phyloP scores from a whole-genome alignment of 495 filamentous ascomycete genomes.

The Aspergillus nidulans region DNA sequence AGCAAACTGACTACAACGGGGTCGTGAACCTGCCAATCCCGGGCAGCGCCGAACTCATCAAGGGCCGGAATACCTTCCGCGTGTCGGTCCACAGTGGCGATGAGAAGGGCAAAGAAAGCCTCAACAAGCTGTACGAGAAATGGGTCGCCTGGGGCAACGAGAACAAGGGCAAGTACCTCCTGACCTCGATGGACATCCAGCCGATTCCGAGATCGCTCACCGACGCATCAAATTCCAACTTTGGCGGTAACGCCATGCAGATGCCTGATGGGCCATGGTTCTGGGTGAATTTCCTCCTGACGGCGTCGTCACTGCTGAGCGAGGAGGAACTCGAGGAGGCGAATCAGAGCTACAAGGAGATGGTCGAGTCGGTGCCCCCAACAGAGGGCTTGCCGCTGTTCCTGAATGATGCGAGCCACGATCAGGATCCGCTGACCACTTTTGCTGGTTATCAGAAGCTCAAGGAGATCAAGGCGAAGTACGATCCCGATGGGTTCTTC shows the following conservation, averaged over 20 bases:
- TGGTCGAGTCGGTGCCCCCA: not conserved
- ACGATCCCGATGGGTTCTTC: constrained; percentile 9
- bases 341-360: constrained; percentile 1
- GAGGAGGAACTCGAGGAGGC: not conserved
- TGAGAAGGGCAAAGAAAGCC: not conserved
- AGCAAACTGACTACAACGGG: not conserved
- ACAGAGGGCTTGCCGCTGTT: constrained; percentile 8
- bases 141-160: constrained; percentile 4
- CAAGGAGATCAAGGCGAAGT: constrained; percentile 6
- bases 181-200: constrained; percentile 2
- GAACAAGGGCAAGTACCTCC: constrained; percentile 5
- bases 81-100: not conserved
- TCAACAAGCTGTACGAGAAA: not conserved
- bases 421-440: constrained; percentile 8
- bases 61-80: constrained; percentile 9
- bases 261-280: constrained; percentile 11
- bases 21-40: constrained; percentile 11
- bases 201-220: constrained; percentile 8
- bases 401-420: constrained; percentile 6
- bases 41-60: constrained; percentile 3
- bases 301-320: constrained; percentile 7
- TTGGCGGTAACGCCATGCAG: constrained; percentile 8
- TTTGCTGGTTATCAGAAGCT: constrained; percentile 10
- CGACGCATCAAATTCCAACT: constrained; percentile 1
- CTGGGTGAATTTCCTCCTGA: constrained; percentile 12